Percentiles rank a stretch among this genome's conserved stretches.
phyloP scores from a whole-genome alignment of 768 basidiomycete species.

The Hirschioporus abietinus region DNA sequence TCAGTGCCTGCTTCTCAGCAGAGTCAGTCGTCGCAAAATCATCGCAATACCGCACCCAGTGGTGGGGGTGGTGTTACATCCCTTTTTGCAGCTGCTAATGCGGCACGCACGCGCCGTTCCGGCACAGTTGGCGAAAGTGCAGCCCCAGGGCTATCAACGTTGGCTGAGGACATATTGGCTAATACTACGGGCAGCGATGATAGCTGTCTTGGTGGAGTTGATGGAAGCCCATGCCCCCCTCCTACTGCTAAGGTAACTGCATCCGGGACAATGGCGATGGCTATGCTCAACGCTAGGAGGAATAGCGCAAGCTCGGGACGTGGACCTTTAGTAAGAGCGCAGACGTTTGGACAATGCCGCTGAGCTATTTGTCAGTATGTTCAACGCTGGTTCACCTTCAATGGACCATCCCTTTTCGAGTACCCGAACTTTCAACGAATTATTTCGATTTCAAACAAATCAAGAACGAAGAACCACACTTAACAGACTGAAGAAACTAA shows the following conservation, averaged over 20 bases:
- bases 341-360: conserved; percentile 63
- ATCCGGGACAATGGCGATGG: conserved; percentile 30
- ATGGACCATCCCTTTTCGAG: neutral
- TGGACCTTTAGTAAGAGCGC: conserved; percentile 49
- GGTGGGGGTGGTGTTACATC: conserved; percentile 36
- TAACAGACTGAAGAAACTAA: neutral
- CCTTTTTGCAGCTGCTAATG: conserved; percentile 66
- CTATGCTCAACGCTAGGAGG: conserved; percentile 54
- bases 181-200: conserved; percentile 57
- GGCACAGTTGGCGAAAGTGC: conserved; percentile 23
- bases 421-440: neutral
- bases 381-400: neutral
- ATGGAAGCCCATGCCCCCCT: conserved; percentile 86
- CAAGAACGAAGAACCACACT: neutral
- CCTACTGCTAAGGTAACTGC: conserved; percentile 31
- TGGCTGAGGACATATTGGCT: conserved; percentile 51
- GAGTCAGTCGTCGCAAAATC: conserved; percentile 34
- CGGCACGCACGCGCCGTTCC: conserved; percentile 58
- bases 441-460: neutral
- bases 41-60: conserved; percentile 62
- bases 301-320: conserved; percentile 25
- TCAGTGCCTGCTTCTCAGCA: conserved; percentile 32
- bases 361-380: conserved; percentile 40
- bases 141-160: conserved; percentile 42
- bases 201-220: conserved; percentile 72